Base-by-base conservation (phyloP, 352 stramenopile genomes). In the Pythium aristosporum region DNA sequence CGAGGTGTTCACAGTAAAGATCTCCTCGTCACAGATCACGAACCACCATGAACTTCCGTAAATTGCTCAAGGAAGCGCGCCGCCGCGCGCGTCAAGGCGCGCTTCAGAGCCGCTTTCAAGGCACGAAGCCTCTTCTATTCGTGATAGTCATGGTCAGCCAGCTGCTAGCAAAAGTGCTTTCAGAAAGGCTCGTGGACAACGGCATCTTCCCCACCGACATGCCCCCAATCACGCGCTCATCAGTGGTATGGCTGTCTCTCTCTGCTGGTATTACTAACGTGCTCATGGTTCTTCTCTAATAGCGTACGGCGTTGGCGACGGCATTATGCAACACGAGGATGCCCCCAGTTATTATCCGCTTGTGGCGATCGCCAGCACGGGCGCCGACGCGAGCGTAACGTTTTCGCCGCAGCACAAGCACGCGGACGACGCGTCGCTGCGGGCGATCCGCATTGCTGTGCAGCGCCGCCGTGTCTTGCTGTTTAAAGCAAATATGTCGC, bases 151-250 rank as follows among this genome's bases (percentile, higher is more conserved):
- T 41, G 16, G 4, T 21, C n/a, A 10, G 1, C 34, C 51, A 32
- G n/a, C 32, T n/a, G 50, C 51, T 23, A 5, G 41, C 1, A 16
- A 58, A 60, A 41, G 25, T 28, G 57, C 8, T 32, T 23, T 5
- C 67, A 11, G 57, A 81, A 36, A 56, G 67, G 23, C 72, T 90
- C 10, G 73, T 89, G 16, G 77, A 83, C 52, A 68, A 69, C 12
- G 69, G 68, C 11, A 57, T 92, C 15, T 92, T 90, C 57, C 49
- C n/a, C 12, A 43, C 75, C n/a, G 72, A 72, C 20, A 69, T 21
- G 71, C 58, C n/a, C 83, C 83, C 36, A 92, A 89, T 52, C 83
- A 92, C 57, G 69, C 67, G 52, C 72, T 92, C 8, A 92, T 92
- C 63, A 92, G 90, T 49, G 83, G 82, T 88, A n/a, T n/a, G 51